phyloP scores from a whole-genome alignment of 1,284 basidiomycete genomes.

The Entoloma clypeatum region DNA sequence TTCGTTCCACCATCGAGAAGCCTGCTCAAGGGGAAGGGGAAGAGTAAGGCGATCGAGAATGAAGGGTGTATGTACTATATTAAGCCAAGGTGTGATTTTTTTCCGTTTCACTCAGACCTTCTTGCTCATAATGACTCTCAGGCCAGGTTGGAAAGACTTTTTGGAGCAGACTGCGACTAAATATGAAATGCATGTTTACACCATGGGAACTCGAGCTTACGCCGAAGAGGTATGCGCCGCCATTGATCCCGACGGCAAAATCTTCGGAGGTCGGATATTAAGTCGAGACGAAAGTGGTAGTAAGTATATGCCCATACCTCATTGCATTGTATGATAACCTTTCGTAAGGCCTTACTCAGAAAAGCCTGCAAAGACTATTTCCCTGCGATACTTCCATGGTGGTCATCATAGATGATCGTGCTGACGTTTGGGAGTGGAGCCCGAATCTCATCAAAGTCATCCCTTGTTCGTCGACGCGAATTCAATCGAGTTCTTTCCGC shows the following conservation, averaged over 20 bases:
- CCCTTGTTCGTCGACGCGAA: conserved; percentile 66
- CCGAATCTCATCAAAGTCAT: conserved; percentile 96
- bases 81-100: conserved; percentile 77
- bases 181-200: conserved; percentile 99
- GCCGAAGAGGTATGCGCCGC: conserved; percentile 93
- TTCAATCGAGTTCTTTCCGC: neutral
- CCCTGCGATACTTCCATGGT: conserved; percentile 99
- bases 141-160: conserved; percentile 86
- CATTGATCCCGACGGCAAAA: conserved; percentile 84
- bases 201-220: conserved; percentile 97
- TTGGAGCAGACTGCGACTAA: conserved; percentile 67
- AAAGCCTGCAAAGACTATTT: conserved; percentile 88
- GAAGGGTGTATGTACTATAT: conserved; percentile 95
- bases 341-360: conserved; percentile 75
- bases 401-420: conserved; percentile 96
- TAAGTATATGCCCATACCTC: conserved; percentile 37
- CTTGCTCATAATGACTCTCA: conserved; percentile 31
- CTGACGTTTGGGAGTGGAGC: conserved; percentile 96
- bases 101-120: neutral
- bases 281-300: conserved; percentile 96
- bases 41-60: conserved; percentile 59
- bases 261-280: conserved; percentile 86
- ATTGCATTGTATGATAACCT: conserved; percentile 8
- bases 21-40: conserved; percentile 43
- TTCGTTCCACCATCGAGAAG: conserved; percentile 46